A percentile compares a stretch with the other conserved stretches of the same genome.
Conservation (phyloP, 495 filamentous ascomycete genomes). For the Friedmanniomyces endolithicus region DNA sequence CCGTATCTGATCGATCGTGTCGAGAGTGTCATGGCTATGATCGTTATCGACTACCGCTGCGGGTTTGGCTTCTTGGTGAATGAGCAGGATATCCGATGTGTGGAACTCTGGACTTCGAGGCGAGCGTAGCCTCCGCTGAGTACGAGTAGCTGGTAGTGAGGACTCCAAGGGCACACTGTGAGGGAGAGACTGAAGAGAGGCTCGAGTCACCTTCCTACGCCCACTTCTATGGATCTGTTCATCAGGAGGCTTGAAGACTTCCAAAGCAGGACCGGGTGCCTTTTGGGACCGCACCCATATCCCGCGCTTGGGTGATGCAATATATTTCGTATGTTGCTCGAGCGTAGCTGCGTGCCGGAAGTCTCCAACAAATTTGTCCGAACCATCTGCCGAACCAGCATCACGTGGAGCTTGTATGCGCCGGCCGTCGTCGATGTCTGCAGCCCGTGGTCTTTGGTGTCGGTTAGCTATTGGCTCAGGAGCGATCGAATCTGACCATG, state of each 20-base stretch:
- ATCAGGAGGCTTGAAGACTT: not conserved
- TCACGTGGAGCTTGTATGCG: not conserved
- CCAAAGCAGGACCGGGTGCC: not conserved
- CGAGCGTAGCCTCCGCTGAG: not conserved
- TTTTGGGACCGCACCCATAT: not conserved
- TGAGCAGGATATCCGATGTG: constrained; percentile 2
- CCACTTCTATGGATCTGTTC: not conserved
- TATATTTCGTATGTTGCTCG: not conserved
- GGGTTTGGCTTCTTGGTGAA: not conserved
- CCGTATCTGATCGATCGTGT: not conserved
- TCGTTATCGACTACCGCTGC: not conserved
- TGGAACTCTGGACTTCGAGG: not conserved
- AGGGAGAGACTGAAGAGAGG: not conserved
- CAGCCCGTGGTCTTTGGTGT: not conserved
- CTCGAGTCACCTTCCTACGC: not conserved
- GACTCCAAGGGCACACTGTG: not conserved
- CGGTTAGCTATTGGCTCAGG: not conserved
- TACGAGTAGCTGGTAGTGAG: not conserved
- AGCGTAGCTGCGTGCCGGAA: not conserved
- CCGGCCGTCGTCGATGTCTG: not conserved
- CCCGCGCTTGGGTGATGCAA: not conserved
- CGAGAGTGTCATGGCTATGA: not conserved
- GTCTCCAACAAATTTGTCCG: not conserved
- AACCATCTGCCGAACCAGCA: not conserved
- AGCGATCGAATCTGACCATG: constrained; percentile 27